Percentiles rank a stretch among this genome's conserved stretches.
Evolutionary conservation across 2,329 filamentous ascomycete species (phyloP).

Genomic region (Colletotrichum acutatum): DNA sequence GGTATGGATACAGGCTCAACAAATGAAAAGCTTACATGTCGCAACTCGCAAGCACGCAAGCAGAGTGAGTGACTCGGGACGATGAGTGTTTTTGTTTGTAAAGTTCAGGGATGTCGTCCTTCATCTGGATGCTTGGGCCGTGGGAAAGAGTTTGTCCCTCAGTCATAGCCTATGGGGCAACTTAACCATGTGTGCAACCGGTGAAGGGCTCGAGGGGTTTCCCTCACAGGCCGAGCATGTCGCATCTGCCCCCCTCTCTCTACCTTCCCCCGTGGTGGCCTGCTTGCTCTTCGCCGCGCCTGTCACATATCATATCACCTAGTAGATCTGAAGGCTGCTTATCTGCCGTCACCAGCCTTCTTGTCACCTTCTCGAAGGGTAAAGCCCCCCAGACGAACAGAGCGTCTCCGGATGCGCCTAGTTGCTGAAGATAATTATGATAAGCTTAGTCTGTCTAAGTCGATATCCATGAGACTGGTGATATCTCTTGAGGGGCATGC

Average conservation of each 20-base stretch:
- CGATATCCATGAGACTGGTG: background rate
- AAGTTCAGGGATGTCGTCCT: background rate
- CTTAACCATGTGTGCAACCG: background rate
- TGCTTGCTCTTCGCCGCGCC: background rate
- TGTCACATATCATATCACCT: conserved; percentile 29
- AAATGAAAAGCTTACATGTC: background rate
- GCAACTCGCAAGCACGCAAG: background rate
- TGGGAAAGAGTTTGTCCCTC: background rate
- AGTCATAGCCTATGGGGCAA: background rate
- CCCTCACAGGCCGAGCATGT: background rate
- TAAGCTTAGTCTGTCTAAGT: background rate
- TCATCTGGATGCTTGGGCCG: background rate
- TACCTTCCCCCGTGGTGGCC: background rate
- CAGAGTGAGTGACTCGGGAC: background rate
- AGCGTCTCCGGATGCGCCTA: conserved; percentile 2
- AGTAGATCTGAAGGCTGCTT: conserved; percentile 20
- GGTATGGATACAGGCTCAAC: background rate
- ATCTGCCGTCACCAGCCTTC: conserved; percentile 20
- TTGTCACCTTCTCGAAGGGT: conserved; percentile 27
- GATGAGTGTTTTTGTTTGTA: background rate
- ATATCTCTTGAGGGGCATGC: background rate
- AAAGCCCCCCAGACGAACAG: conserved; percentile 4
- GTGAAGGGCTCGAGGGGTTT: background rate
- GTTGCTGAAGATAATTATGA: conserved; percentile 9
- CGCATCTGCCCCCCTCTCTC: background rate